Evolutionary conservation across 2,329 filamentous ascomycete genomes (phyloP), one percentile per base, ranked within the genome.

Genomic region (Fusarium newnesense): DNA sequence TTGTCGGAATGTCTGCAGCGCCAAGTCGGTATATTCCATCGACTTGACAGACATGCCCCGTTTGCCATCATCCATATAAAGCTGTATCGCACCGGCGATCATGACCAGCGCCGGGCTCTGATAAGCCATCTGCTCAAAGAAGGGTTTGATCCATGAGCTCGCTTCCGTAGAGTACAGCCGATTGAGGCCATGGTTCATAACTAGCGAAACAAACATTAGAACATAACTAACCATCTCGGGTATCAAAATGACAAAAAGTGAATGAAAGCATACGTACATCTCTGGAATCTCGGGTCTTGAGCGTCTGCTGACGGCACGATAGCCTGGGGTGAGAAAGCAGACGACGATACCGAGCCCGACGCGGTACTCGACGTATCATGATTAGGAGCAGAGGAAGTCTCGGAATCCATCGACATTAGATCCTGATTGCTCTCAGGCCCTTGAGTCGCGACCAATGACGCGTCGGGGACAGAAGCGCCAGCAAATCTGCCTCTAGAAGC

Each of bases 401-500:
- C 65, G 19, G 72, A 65, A 9, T 59, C 56, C 30, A 59, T 59
- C 13, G 24, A 40, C 2, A 3, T 8, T 24, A 50, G 19, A 21
- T 59, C 56, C 9, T 58, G 50, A 54, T 26, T 37, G 19, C 16
- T 40, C 37, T 52, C 49, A 36, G 49, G n/a, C 32, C 18, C 32
- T 21, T 46, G 50, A n/a, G 11, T 34, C 37, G 56, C 28, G 24
- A 50, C 60, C 21, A 63, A 28, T 37, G 56, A 49, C 36, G 60
- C 42, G 52, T 77, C 75, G 34, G 75, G 75, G 12, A 59, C 47
- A 13, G 75, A 61, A 1, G 70, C 75, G 18, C 75, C 75, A 12
- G 75, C 75, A 36, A 77, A 74, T 12, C 75, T 69, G 9, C 75
- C 75, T 53, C 75, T 70, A 21, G 75, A 73, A 28, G 75, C 75